Evolutionary conservation across 768 basidiomycete species (phyloP).

Genomic region (Mycena floridula): DNA sequence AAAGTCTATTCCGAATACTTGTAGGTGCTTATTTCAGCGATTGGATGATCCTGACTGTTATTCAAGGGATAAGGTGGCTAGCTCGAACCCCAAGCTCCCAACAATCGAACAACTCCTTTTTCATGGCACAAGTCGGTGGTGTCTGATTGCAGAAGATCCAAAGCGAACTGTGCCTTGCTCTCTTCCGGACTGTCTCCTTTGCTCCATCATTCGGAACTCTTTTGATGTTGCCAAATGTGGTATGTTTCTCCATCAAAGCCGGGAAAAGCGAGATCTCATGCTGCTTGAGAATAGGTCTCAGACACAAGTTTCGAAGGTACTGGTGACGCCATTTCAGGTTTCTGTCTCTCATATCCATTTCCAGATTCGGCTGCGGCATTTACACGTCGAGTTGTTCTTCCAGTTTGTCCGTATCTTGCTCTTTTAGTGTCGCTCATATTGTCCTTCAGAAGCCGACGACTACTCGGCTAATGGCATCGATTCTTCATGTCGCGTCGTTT

Average conservation of each 20-base stretch:
- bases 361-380: slow-evolving; percentile 63
- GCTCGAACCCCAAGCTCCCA: slow-evolving; percentile 5
- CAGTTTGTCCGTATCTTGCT: slow-evolving; percentile 31
- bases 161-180: slow-evolving; percentile 41
- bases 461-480: slow-evolving; percentile 41
- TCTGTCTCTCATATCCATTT: background rate
- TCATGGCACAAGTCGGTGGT: slow-evolving; percentile 60
- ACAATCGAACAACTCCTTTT: slow-evolving; percentile 57
- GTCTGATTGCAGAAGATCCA: slow-evolving; percentile 48
- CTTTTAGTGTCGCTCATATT: background rate
- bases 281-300: slow-evolving; percentile 31
- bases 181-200: slow-evolving; percentile 46
- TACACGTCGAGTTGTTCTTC: slow-evolving; percentile 64
- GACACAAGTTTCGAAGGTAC: slow-evolving; percentile 50
- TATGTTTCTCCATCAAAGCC: slow-evolving; percentile 14
- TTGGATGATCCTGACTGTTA: too few species aligned
- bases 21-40: slow-evolving; percentile 23
- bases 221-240: slow-evolving; percentile 59
- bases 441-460: slow-evolving; percentile 57
- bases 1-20: slow-evolving; percentile 41
- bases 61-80: too few species aligned
- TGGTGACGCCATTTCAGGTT: background rate
- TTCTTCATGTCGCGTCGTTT: slow-evolving; percentile 40
- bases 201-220: slow-evolving; percentile 49
- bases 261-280: background rate